Evolutionary conservation across 1,284 basidiomycete species (phyloP), one percentile per base, ranked within the genome.

Genomic region (Fomitiporia mediterranea): DNA sequence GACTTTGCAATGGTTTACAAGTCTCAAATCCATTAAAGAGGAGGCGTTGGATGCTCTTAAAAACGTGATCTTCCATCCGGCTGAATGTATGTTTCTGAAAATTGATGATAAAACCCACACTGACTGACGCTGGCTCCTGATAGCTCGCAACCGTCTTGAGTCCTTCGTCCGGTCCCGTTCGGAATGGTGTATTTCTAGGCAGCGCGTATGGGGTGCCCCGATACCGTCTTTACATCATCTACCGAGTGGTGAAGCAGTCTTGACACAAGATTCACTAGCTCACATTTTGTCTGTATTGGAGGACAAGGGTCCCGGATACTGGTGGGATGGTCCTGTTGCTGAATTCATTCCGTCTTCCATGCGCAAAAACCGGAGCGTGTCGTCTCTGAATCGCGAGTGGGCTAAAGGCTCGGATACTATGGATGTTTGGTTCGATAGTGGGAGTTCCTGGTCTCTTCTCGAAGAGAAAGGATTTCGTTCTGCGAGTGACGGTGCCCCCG

Each of bases 341-440:
- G 91, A 94, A 28, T 98, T 99, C 67, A 70, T 95, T 5, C 82
- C 88, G 8, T 80, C 83, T 0, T 72, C 74, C 17, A 72, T 88
- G 19, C 68, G 70, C 2, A 57, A 55, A 21, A 43, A 42, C 19
- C 37, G 52, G 34, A 49, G 42, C n/a, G 50, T 40, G 21, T 73
- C 73, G 50, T 68, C 75, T 47, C 75, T 77, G 15, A 67, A 72
- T 34, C 63, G 76, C 30, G 67, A 68, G 3, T 91, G 86, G 80
- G 69, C 73, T 44, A 94, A 92, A 68, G 89, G 94, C 6, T 84
- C 80, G 1, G 97, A 99, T 68, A 99, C 96, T 0, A 91, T 99
- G 80, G 97, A 99, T 68, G 97, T 99, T 2, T 99, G 97, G 97
- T 99, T 99, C 65, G 97, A 99, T 73, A 96, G 92, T 65, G 97